A percentile compares a stretch with the other conserved stretches of the same genome.
These are phyloP conservation scores for Epichloe aotearoae DNA, from an alignment of 2,329 filamentous ascomycete genomes.

Conservation along the genomic window DNA sequence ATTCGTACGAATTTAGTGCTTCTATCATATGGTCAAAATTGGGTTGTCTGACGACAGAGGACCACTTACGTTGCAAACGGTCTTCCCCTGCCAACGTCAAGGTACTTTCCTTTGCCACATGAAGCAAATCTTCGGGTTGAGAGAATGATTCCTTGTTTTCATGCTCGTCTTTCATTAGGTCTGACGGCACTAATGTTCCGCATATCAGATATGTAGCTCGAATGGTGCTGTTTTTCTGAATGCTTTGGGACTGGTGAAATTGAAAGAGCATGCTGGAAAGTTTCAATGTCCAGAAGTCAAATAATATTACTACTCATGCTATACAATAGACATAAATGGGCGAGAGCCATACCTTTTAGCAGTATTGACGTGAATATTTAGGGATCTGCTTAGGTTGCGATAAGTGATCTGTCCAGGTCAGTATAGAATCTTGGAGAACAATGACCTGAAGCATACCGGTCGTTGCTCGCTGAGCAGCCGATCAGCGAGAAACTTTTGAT, in stretches of 20 bases:
- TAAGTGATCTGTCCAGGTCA: slow-evolving; percentile 59
- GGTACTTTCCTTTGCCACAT: slow-evolving; percentile 17
- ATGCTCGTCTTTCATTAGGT: slow-evolving; percentile 29
- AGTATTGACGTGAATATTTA: slow-evolving; percentile 72
- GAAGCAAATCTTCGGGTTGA: background rate
- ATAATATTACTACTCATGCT: background rate
- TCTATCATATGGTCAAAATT: slow-evolving; percentile 30
- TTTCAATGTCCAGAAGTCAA: background rate
- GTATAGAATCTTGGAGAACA: background rate
- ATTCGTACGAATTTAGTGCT: slow-evolving; percentile 52
- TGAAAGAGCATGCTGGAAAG: slow-evolving; percentile 69
- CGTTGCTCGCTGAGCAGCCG: slow-evolving; percentile 64
- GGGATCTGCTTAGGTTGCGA: slow-evolving; percentile 64
- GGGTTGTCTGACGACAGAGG: background rate
- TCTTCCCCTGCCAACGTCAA: slow-evolving; percentile 62
- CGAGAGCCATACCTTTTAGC: slow-evolving; percentile 63
- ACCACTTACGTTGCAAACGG: slow-evolving; percentile 48
- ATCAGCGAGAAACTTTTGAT: slow-evolving; percentile 60
- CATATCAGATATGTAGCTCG: slow-evolving; percentile 86
- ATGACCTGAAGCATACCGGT: slow-evolving; percentile 38
- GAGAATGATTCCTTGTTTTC: slow-evolving; percentile 51
- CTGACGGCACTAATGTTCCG: slow-evolving; percentile 33
- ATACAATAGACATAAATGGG: background rate
- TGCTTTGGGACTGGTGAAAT: slow-evolving; percentile 72
- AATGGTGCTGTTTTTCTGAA: slow-evolving; percentile 62